Conservation (phyloP, 441 rosid species). For the Jatropha multifida region DNA sequence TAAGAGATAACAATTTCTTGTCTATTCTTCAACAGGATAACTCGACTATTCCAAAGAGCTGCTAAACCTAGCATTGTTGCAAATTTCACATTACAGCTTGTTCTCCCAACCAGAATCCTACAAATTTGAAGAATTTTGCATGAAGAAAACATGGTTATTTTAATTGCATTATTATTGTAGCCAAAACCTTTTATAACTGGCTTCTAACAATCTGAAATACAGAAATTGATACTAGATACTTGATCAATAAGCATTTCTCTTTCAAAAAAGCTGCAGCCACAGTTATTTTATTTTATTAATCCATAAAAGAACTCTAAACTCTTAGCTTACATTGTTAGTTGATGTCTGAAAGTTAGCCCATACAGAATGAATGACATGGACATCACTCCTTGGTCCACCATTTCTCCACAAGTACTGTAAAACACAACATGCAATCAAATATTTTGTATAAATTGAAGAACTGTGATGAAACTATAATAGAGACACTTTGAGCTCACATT, state of each 20-base stretch:
- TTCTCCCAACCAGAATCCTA: background rate
- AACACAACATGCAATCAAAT: constrained; percentile 11
- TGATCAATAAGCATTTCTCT: background rate
- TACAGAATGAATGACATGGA: constrained; percentile 69
- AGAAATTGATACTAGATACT: constrained; percentile 9
- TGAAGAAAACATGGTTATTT: background rate
- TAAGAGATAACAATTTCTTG: background rate
- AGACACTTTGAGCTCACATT: constrained; percentile 43
- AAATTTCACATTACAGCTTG: background rate
- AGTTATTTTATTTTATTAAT: background rate
- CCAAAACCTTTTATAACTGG: background rate
- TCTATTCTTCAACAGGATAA: background rate
- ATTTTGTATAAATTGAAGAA: background rate
- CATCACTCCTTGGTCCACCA: constrained; percentile 67
- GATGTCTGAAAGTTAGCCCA: constrained; percentile 99
- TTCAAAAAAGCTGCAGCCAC: background rate
- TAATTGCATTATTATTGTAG: background rate
- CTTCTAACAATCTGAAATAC: background rate
- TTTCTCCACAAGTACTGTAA: constrained; percentile 82
- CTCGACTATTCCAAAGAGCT: background rate
- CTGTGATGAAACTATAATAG: constrained; percentile 2
- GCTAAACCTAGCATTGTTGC: background rate
- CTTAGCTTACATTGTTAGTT: constrained; percentile 71
- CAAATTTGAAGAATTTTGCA: background rate
- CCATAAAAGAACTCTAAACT: constrained; percentile 12